Base-by-base conservation (phyloP, 306 rosid species). In the Nissolia schottii region DNA sequence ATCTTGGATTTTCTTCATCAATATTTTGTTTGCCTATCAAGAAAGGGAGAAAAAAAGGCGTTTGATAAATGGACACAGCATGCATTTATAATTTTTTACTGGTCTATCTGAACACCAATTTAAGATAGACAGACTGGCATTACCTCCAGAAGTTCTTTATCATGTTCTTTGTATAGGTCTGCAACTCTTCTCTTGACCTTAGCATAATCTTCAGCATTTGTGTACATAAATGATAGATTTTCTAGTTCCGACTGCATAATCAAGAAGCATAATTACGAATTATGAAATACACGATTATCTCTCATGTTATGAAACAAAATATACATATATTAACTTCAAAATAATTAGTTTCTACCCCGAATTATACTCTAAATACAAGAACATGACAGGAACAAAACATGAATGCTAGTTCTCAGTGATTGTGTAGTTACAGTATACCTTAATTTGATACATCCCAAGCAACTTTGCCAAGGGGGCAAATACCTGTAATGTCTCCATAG, bases 381-480 rank as follows among this genome's bases (percentile, higher is more conserved):
- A 65, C 54, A 72, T 40, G 59, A 50, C n/a, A 22, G 70, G 58
- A 65, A 57, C 19, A 46, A 67, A 62, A 72, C 74, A 83, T 37
- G 40, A 22, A 60, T 66, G 46, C 34, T 49, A 61, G 68, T 19
- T 56, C 65, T 18, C 14, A 35, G 32, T 46, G 67, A 37, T 38
- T 54, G 14, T 54, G 46, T 7, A 73, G 18, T 37, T 53, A 46
- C n/a, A 74, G 14, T 56, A 82, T 86, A 95, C 99, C 96, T 95
- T 95, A 75, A 95, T 91, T 79, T 95, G 96, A 83, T 91, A 88
- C 96, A 95, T 95, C 72, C 99, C 99, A 78, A 95, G 96, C 87
- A 95, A 89, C 96, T 89, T 95, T 18, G 99, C 99, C 77, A 95
- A 90, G 71, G 99, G 99, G 69, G 99, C 99, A 86, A 95, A 95